These are phyloP conservation scores for Saccharum spontaneum DNA, from an alignment of 176 grass and related monocot genomes.

Conservation along the genomic window DNA sequence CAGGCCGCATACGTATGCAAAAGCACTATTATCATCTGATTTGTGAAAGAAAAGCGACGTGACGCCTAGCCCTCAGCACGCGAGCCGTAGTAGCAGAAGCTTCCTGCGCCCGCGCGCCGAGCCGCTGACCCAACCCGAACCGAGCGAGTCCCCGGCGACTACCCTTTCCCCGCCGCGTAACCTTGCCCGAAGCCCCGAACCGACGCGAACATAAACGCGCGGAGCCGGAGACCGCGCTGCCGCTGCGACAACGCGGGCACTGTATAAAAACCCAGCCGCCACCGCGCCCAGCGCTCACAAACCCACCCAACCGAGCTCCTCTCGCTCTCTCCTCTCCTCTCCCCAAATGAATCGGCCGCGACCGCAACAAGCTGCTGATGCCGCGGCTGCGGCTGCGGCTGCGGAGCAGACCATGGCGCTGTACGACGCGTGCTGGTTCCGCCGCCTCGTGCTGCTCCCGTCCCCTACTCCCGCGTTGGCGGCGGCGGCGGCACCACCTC, in stretches of 20 bases:
- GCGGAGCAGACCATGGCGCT: slow-evolving; percentile 36
- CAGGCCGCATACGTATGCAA: background rate
- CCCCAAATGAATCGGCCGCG: slow-evolving; percentile 20
- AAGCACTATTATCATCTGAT: too few relatives aligned
- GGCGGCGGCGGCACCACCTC: background rate
- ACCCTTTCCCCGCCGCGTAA: background rate
- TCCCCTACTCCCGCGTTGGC: background rate
- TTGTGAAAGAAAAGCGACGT: background rate
- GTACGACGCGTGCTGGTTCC: slow-evolving; percentile 78
- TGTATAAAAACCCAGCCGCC: slow-evolving; percentile 29
- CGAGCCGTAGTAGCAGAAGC: background rate
- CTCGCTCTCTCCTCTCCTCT: background rate
- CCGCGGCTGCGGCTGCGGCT: background rate
- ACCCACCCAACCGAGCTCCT: background rate
- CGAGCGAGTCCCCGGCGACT: background rate
- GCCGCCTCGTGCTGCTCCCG: slow-evolving; percentile 52
- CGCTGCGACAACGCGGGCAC: background rate
- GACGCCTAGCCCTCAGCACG: background rate
- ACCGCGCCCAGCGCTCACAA: slow-evolving; percentile 9
- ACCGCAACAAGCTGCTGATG: background rate
- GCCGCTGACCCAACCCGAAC: background rate
- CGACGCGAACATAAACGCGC: background rate
- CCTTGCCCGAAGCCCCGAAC: background rate
- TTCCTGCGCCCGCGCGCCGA: background rate
- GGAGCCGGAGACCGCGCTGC: background rate